A percentile compares a stretch with the other conserved stretches of the same genome.
phyloP scores from a whole-genome alignment of 2,329 filamentous ascomycete species.

The Monascus ruber region DNA sequence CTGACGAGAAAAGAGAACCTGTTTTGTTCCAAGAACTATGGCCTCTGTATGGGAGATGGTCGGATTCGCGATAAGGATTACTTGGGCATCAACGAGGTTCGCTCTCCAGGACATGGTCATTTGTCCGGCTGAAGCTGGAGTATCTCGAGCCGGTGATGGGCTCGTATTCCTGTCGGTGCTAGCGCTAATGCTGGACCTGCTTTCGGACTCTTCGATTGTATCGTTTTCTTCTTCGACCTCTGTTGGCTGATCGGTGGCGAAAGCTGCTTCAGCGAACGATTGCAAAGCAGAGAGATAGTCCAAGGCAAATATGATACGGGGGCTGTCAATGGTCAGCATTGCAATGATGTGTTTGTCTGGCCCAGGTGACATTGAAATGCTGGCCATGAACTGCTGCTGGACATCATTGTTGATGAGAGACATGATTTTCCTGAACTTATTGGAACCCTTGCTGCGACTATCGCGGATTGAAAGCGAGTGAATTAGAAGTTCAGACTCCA shows the following conservation, averaged over 20 bases:
- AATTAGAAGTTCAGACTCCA: constrained; percentile 88
- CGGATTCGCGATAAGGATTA: constrained; percentile 93
- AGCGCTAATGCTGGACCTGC: constrained; percentile 18
- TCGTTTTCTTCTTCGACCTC: constrained; percentile 24
- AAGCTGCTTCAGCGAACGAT: constrained; percentile 63
- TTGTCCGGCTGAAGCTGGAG: constrained; percentile 30
- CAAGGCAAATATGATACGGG: constrained; percentile 83
- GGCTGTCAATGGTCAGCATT: constrained; percentile 88
- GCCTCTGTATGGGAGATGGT: constrained; percentile 83
- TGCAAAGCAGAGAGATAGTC: constrained; percentile 92
- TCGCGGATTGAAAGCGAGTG: constrained; percentile 92
- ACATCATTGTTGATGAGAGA: constrained; percentile 88
- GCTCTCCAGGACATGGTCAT: constrained; percentile 80
- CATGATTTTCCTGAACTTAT: constrained; percentile 98
- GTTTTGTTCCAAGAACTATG: constrained; percentile 88
- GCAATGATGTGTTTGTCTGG: constrained; percentile 72
- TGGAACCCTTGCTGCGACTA: constrained; percentile 75
- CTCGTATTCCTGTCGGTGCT: constrained; percentile 14
- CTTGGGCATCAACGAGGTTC: constrained; percentile 90
- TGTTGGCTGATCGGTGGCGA: constrained; percentile 42
- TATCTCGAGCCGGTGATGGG: constrained; percentile 16
- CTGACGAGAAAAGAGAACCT: constrained; percentile 84
- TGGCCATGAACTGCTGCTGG: constrained; percentile 94
- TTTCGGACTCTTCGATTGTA: constrained; percentile 24
- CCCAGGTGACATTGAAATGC: constrained; percentile 80